Conservation (phyloP, 345 rosid species). For the Syzygium aqueum region DNA sequence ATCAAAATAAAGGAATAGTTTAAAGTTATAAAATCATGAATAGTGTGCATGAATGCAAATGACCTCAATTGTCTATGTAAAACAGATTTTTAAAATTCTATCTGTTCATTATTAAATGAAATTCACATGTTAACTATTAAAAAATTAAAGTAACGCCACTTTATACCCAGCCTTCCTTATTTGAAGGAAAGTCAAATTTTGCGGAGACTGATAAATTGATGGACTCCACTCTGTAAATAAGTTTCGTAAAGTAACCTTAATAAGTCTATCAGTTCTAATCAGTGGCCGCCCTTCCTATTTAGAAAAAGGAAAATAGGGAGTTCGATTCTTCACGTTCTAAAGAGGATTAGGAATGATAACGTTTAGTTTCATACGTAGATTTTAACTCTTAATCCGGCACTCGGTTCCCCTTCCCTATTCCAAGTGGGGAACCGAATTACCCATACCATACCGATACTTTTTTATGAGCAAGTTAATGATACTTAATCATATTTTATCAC, state of each 20-base stretch:
- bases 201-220: neutral
- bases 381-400: too few relatives aligned
- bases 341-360: accelerated
- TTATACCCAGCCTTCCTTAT: neutral
- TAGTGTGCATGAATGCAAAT: neutral
- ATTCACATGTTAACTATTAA: neutral
- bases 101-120: neutral
- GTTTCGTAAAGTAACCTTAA: neutral
- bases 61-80: neutral
- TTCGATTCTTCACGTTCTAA: too few relatives aligned
- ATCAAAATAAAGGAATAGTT: neutral
- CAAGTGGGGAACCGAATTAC: too few relatives aligned
- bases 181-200: neutral
- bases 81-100: neutral
- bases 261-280: too few relatives aligned
- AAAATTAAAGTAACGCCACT: neutral
- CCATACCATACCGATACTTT: too few relatives aligned
- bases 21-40: neutral
- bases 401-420: too few relatives aligned
- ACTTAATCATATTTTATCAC: too few relatives aligned
- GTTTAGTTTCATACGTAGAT: too few relatives aligned
- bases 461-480: too few relatives aligned
- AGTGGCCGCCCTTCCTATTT: too few relatives aligned
- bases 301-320: too few relatives aligned
- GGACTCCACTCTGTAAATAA: neutral